phyloP scores from a whole-genome alignment of 2,329 filamentous ascomycete species.

The Pyrenophora teres region DNA sequence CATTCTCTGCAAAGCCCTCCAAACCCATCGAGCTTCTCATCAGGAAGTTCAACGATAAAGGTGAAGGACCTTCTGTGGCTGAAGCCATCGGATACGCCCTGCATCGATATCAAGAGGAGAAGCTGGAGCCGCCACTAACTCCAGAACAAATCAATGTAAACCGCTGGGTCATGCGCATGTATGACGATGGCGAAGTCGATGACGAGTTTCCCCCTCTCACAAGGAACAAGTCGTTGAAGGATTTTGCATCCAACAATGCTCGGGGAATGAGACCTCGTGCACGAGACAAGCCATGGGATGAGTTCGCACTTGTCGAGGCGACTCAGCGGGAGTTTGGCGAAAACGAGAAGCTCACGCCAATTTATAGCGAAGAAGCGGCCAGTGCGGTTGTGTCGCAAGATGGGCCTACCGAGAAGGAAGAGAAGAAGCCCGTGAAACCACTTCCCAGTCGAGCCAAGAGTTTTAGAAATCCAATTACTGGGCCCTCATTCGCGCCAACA shows the following conservation, averaged over 20 bases:
- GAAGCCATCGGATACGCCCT: conserved; percentile 82
- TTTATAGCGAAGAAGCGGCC: conserved; percentile 63
- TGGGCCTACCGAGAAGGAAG: conserved; percentile 21
- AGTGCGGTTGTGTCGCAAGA: conserved; percentile 33
- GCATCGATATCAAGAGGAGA: conserved; percentile 78
- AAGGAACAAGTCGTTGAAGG: conserved; percentile 72
- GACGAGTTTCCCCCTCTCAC: conserved; percentile 82
- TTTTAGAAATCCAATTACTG: conserved; percentile 57
- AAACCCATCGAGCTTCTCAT: conserved; percentile 75
- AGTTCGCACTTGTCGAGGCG: conserved; percentile 79
- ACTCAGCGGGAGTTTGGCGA: conserved; percentile 69
- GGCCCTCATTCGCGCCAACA: conserved; percentile 54
- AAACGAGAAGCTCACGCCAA: conserved; percentile 70
- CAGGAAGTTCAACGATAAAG: conserved; percentile 69
- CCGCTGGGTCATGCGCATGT: conserved; percentile 81
- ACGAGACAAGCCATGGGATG: conserved; percentile 78
- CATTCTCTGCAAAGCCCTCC: conserved; percentile 67
- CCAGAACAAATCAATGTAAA: conserved; percentile 75
- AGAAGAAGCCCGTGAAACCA: conserved; percentile 28
- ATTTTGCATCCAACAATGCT: conserved; percentile 81
- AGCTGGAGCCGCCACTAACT: conserved; percentile 68
- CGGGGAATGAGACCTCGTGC: conserved; percentile 66
- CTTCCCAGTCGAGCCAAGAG: conserved; percentile 48
- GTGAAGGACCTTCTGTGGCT: conserved; percentile 71
- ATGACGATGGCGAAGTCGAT: conserved; percentile 82